Base-by-base conservation (phyloP, 352 stramenopile genomes). In the Globisporangium apiculatum region DNA sequence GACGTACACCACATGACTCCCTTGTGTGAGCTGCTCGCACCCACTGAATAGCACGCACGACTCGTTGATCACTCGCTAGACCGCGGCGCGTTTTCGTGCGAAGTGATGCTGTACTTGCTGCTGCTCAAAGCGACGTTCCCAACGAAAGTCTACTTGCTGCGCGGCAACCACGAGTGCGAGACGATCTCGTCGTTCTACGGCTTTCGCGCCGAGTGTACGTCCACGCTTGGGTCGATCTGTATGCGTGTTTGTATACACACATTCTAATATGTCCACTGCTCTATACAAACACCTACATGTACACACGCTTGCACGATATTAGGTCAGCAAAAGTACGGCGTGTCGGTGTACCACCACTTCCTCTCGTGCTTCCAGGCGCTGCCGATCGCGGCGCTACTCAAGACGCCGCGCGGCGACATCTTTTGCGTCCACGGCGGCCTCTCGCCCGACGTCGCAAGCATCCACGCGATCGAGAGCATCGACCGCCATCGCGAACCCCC, bases 181-280 rank as follows among this genome's bases (percentile, higher is more conserved):
- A 85, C 81, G 17, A 90, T 94, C 51, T 94, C 84, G 38, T 89
- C 79, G 15, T 91, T 91, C 57, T 94, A 94, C 54, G 83, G 83
- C 24, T 94, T 94, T 52, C 79, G 84, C 37, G 76, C 74, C 42
- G 84, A 94, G 71, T 94, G 84, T 83, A 65, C 53, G 61, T 11
- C 46, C 41, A 45, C 5, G 10, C 41, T 10, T 12, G 8, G 7
- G 10, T n/a, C 41, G 15, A 45, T 10, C 0, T 12, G 41, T 45
- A 5, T n/a, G 41, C 2, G 11, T 12, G 8, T 45, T 14, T 14
- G 3, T 7, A 45, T 12, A 5, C 41, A 45, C 9, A 47, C 10
- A 5, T 15, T 15, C 42, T 47, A 3, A 31, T 31, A 31, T 31
- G 24, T 3, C 24, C 24, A 31, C 24, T 31, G 24, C 24, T 31